phyloP scores from a whole-genome alignment of 1,139 yeast species.

The Taphrina flavorubra region DNA sequence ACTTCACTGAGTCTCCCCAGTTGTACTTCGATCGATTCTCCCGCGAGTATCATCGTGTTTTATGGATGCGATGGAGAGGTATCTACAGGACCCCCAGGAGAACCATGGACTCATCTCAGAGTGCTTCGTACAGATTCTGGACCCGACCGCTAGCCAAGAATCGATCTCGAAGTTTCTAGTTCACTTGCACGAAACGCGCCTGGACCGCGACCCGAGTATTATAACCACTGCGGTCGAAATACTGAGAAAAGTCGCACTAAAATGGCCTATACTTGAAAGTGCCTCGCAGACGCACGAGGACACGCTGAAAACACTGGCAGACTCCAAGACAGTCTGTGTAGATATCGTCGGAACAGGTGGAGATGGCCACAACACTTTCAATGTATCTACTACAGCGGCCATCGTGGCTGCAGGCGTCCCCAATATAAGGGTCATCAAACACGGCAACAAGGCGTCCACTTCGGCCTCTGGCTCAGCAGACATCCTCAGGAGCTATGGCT shows the following conservation, averaged over 20 bases:
- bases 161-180: constrained; percentile 23
- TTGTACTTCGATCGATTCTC: too few species aligned
- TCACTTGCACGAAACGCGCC: constrained; percentile 27
- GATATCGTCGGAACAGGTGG: constrained; percentile 99
- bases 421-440: constrained; percentile 52
- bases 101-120: constrained; percentile 3
- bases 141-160: constrained; percentile 3
- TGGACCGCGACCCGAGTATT: constrained; percentile 33
- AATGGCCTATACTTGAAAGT: constrained; percentile 15
- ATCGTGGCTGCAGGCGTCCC: constrained; percentile 80
- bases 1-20: too few species aligned
- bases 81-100: constrained; percentile 1
- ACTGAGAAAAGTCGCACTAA: constrained; percentile 22
- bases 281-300: constrained; percentile 16
- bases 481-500: constrained; percentile 74
- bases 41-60: too few species aligned
- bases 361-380: constrained; percentile 95
- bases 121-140: constrained; percentile 31
- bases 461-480: constrained; percentile 95
- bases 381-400: constrained; percentile 93
- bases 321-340: constrained; percentile 52
- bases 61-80: constrained; percentile 29
- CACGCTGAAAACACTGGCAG: constrained; percentile 7
- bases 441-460: constrained; percentile 96
- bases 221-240: constrained; percentile 31